Percentiles rank a stretch among this genome's conserved stretches.
Evolutionary conservation across 2,329 filamentous ascomycete species (phyloP).

Genomic region (Pseudogymnoascus destructans): DNA sequence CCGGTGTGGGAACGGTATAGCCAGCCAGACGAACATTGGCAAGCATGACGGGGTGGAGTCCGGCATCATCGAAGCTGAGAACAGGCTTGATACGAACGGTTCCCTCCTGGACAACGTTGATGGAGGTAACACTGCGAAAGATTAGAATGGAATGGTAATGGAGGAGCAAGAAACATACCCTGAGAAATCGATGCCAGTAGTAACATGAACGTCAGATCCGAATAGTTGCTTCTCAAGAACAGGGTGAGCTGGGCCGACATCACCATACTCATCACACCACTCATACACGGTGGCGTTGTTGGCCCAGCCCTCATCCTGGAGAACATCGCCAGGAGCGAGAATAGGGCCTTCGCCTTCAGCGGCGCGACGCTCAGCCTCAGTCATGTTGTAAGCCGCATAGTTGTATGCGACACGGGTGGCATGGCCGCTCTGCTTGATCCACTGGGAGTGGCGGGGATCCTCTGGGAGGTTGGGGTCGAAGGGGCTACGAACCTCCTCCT

Average conservation of each 20-base stretch:
- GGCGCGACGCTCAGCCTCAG: slow-evolving; percentile 9
- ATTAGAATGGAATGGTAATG: slow-evolving; percentile 17
- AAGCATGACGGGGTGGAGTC: slow-evolving; percentile 71
- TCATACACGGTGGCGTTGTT: slow-evolving; percentile 45
- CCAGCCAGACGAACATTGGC: slow-evolving; percentile 62
- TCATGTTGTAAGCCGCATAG: slow-evolving; percentile 23
- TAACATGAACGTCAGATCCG: slow-evolving; percentile 36
- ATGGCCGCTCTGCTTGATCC: background rate
- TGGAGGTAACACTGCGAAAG: slow-evolving; percentile 36
- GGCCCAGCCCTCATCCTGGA: slow-evolving; percentile 18
- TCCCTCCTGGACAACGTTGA: slow-evolving; percentile 46
- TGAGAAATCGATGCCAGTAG: slow-evolving; percentile 48
- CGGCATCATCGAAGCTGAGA: slow-evolving; percentile 56
- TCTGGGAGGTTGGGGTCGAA: slow-evolving; percentile 6
- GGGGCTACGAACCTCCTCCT: slow-evolving; percentile 2
- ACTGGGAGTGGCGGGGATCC: background rate
- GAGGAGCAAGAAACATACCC: slow-evolving; percentile 34
- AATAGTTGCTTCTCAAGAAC: slow-evolving; percentile 70
- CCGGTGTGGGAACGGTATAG: slow-evolving; percentile 66
- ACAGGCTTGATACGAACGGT: slow-evolving; percentile 37
- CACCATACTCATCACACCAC: slow-evolving; percentile 76
- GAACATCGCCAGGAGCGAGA: background rate
- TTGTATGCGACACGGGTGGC: slow-evolving; percentile 18
- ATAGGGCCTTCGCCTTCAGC: slow-evolving; percentile 15
- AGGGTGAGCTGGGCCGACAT: slow-evolving; percentile 59